Evolutionary conservation across 768 basidiomycete genomes (phyloP), one percentile per base, ranked within the genome.

Genomic region (Infundibulicybe gibba): DNA sequence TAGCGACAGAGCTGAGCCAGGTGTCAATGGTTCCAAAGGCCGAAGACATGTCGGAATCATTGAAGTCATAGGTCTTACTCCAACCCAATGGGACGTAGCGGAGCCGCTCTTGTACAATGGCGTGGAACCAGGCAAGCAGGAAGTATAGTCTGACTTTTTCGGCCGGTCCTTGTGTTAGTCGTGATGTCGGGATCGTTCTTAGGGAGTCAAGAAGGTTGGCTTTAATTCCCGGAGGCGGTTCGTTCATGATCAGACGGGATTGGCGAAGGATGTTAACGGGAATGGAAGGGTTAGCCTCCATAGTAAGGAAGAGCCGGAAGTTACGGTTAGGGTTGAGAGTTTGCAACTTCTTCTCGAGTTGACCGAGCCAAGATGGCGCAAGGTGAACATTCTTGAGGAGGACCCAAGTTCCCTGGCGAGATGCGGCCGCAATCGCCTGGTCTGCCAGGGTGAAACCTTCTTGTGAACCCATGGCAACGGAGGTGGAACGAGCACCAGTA

Each of bases 81-180:
- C 95, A 99, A 0, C 97, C 95, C 13, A 99, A 71, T 5, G 97
- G 97, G 8, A 86, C 90, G 63, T 97, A 99, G 35, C 95, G 90
- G 11, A 98, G 74, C 51, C 97, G 90, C 65, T 98, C 97, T 68
- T 97, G 94, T 1, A 98, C 86, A 15, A 98, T 83, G 11, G 97
- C 94, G 59, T 99, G 97, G 87, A 98, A 97, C 94, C 95, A 99
- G 1, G 97, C 91, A 25, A 98, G 79, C 31, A 97, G 74, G 85
- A 97, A 97, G 68, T 95, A 94, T 40, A 98, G 66, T 5, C 97
- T 83, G 34, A 86, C 76, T 64, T 97, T 97, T 68, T 99, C 97
- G 2, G 84, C 85, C 6, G 95, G 95, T 5, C 95, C 97, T 61
- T 88, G 81, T 1, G 81, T 69, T 40, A 94, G 76, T 17, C 89